Base-by-base conservation (phyloP, 2,329 filamentous ascomycete genomes). In the Blastomyces gilchristii region DNA sequence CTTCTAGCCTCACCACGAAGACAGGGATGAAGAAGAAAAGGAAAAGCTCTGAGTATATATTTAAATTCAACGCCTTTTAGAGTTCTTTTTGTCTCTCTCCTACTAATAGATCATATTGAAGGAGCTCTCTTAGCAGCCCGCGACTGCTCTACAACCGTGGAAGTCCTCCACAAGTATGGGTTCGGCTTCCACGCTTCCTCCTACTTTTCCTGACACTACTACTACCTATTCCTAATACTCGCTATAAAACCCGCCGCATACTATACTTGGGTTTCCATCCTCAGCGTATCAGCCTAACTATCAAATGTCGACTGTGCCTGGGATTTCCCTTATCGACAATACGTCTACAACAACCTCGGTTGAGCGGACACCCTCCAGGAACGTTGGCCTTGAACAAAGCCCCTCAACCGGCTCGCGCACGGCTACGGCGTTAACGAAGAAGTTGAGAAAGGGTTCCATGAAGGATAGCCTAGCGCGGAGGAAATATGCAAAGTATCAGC, bases 401-500 rank as follows among this genome's bases (percentile, higher is more conserved):
- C 64, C 65, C 64, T 66, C 67, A 65, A 58, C 63, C 56, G 62
- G 67, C 67, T 69, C 65, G 60, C 63, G 63, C 64, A 68, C 59
- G 52, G 66, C 64, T 41, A 62, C 63, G 31, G 60, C 67, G 7
- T 54, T 76, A 2, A 63, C 71, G 9, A 73, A 71, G 64, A 69
- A 67, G n/a, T 60, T 75, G 12, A 74, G 72, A 16, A 71, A 67
- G 14, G 66, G 65, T 31, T 75, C 76, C 0, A 71, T 79, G n/a
- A 74, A 74, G 56, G 72, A 74, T 22, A 73, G 75, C 57, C 70
- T 77, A 18, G 68, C 71, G 9, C 75, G 73, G 62, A 69, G 78
- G 45, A 80, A 79, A 69, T 81, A 80, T 63, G 75, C 77, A 22
- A 80, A 79, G 71, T 81, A 76, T 73, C 77, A 80, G 78, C 72